phyloP scores from a whole-genome alignment of 805 yeast species.

The Candida boleticola region DNA sequence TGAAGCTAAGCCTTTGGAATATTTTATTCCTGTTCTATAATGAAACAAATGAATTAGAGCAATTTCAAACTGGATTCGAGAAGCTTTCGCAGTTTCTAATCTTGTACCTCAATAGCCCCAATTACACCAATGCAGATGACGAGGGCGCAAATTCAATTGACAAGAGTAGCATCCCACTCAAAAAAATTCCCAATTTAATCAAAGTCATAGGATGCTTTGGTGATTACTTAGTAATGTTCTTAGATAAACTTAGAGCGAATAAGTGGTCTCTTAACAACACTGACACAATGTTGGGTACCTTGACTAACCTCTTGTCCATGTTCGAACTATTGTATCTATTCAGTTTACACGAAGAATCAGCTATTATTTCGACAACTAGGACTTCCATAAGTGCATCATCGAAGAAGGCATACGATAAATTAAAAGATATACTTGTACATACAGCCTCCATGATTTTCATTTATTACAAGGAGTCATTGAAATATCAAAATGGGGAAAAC shows the following conservation, averaged over 20 bases:
- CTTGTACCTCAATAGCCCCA: conserved; percentile 24
- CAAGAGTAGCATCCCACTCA: conserved; percentile 32
- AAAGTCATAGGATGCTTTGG: conserved; percentile 54
- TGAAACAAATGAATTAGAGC: conserved; percentile 20
- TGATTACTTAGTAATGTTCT: conserved; percentile 42
- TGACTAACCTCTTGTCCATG: conserved; percentile 23
- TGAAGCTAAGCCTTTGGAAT: conserved; percentile 74
- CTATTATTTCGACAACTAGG: conserved; percentile 33
- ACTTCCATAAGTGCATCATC: conserved; percentile 45
- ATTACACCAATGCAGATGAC: conserved; percentile 14
- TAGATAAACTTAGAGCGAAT: conserved; percentile 20
- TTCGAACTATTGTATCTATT: conserved; percentile 48
- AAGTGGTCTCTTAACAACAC: conserved; percentile 32
- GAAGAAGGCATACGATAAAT: conserved; percentile 36
- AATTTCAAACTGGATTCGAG: conserved; percentile 50
- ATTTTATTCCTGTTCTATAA: conserved; percentile 59
- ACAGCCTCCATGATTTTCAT: conserved; percentile 35
- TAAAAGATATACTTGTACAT: conserved; percentile 46
- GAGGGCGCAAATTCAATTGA: too few relatives aligned
- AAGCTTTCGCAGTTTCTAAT: conserved; percentile 47
- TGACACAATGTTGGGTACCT: conserved; percentile 9
- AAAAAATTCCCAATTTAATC: conserved; percentile 32
- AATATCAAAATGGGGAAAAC: neutral
- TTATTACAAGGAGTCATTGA: conserved; percentile 26
- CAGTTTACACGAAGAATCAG: conserved; percentile 52